phyloP scores from a whole-genome alignment of 2,329 filamentous ascomycete genomes.

The Verticillium dahliae region DNA sequence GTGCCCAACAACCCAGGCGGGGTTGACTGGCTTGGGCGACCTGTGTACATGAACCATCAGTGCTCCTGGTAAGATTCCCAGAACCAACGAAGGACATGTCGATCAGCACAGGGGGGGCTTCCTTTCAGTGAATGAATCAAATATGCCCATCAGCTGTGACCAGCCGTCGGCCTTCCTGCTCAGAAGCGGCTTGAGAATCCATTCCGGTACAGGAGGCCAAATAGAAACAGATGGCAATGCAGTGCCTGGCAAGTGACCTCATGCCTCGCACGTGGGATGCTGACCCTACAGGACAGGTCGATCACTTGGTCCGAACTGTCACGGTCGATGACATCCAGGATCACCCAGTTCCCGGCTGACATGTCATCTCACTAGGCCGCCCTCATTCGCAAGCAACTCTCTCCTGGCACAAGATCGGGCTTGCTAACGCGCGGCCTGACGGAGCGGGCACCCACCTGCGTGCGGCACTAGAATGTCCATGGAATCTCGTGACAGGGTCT shows the following conservation, averaged over 20 bases:
- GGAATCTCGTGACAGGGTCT: constrained; percentile 4
- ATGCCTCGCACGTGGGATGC: not conserved
- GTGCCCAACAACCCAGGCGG: not conserved
- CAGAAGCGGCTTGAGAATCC: not conserved
- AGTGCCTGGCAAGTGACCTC: not conserved
- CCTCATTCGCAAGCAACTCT: not conserved
- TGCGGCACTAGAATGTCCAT: constrained; percentile 6
- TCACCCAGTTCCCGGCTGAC: not conserved
- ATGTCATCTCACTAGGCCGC: not conserved
- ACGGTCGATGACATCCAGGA: not conserved
- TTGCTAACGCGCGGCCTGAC: not conserved
- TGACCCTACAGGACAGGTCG: not conserved
- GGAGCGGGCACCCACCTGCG: constrained; percentile 1
- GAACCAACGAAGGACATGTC: constrained; percentile 9
- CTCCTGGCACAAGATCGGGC: not conserved
- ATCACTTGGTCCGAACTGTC: not conserved
- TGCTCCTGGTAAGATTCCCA: constrained; percentile 3
- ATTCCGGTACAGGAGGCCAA: too few species aligned
- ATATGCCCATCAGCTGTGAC: not conserved
- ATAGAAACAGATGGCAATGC: too few species aligned
- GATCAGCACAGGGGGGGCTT: constrained; percentile 9
- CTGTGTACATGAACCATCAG: not conserved
- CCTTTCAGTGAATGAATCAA: not conserved
- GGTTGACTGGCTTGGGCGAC: not conserved
- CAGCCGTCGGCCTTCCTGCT: not conserved